These are phyloP conservation scores for Botryotinia calthae DNA, from an alignment of 2,329 filamentous ascomycete species.

Conservation along the genomic window DNA sequence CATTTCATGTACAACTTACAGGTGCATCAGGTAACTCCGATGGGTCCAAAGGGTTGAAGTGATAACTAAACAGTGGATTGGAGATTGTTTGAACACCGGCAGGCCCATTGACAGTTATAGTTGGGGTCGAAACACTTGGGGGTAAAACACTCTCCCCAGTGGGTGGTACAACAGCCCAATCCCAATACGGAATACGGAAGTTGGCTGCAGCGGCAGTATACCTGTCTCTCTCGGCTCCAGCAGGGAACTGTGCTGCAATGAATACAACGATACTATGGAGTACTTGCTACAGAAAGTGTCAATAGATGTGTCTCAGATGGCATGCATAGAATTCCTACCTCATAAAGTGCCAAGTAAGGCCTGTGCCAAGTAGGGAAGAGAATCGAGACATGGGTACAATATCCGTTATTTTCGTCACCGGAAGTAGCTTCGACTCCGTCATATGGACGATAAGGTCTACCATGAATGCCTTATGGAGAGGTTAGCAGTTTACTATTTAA, in stretches of 20 bases:
- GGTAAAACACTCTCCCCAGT: constrained; percentile 49
- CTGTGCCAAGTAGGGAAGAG: constrained; percentile 51
- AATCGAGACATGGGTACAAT: constrained; percentile 35
- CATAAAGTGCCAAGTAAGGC: constrained; percentile 53
- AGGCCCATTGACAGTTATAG: constrained; percentile 53
- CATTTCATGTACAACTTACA: constrained; percentile 44
- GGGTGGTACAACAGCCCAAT: constrained; percentile 48
- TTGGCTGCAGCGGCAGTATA: constrained; percentile 46
- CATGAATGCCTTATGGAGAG: constrained; percentile 32
- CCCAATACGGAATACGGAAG: constrained; percentile 49
- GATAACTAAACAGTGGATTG: constrained; percentile 55
- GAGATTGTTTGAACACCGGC: constrained; percentile 42
- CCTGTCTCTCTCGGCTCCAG: constrained; percentile 34
- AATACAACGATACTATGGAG: constrained; percentile 47
- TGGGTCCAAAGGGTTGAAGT: constrained; percentile 44
- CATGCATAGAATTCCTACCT: constrained; percentile 43
- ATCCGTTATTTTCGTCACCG: constrained; percentile 29
- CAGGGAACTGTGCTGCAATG: constrained; percentile 43
- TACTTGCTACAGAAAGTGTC: constrained; percentile 47
- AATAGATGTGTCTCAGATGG: not conserved
- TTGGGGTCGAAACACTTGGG: constrained; percentile 46
- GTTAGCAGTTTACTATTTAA: not conserved
- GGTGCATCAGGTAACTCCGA: constrained; percentile 57
- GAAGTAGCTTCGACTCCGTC: constrained; percentile 27
- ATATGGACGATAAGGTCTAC: constrained; percentile 31